Evolutionary conservation across 768 basidiomycete genomes (phyloP).

Genomic region (Pholiota microspora): DNA sequence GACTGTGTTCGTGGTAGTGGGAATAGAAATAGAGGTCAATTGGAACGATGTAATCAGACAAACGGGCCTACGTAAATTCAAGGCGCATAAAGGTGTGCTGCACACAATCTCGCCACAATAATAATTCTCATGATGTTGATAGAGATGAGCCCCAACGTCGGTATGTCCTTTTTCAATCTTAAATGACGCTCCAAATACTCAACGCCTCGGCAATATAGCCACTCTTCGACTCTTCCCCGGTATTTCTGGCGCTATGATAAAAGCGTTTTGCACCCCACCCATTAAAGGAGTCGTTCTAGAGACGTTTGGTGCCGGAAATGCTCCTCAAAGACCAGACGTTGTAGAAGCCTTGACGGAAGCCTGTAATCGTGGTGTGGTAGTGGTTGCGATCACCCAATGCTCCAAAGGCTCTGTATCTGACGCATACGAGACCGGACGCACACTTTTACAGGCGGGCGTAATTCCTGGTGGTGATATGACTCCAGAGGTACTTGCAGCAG

Average conservation of each 20-base stretch:
- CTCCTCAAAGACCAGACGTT: slow-evolving; percentile 78
- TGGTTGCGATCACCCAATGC: slow-evolving; percentile 93
- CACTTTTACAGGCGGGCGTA: slow-evolving; percentile 70
- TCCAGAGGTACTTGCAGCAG: slow-evolving; percentile 61
- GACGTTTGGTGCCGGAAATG: slow-evolving; percentile 92
- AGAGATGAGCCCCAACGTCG: slow-evolving; percentile 84
- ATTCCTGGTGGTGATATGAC: slow-evolving; percentile 92
- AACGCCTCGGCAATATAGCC: slow-evolving; percentile 38
- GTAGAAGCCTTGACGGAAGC: slow-evolving; percentile 77
- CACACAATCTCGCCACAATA: not conserved
- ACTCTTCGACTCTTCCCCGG: slow-evolving; percentile 87
- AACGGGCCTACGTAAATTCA: slow-evolving; percentile 74
- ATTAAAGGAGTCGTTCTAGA: slow-evolving; percentile 84
- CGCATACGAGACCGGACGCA: slow-evolving; percentile 78
- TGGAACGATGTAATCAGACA: slow-evolving; percentile 89
- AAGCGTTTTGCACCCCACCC: slow-evolving; percentile 72
- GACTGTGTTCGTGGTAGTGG: slow-evolving; percentile 55
- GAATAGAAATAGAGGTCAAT: slow-evolving; percentile 86
- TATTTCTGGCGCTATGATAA: slow-evolving; percentile 71
- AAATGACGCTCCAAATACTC: not conserved
- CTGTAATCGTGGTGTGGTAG: slow-evolving; percentile 77
- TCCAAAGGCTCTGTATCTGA: slow-evolving; percentile 82
- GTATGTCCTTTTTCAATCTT: slow-evolving; percentile 37
- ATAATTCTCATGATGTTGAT: slow-evolving; percentile 6
- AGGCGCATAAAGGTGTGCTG: slow-evolving; percentile 68